Evolutionary conservation across 1,284 basidiomycete species (phyloP).

Genomic region (Grifola frondosa): DNA sequence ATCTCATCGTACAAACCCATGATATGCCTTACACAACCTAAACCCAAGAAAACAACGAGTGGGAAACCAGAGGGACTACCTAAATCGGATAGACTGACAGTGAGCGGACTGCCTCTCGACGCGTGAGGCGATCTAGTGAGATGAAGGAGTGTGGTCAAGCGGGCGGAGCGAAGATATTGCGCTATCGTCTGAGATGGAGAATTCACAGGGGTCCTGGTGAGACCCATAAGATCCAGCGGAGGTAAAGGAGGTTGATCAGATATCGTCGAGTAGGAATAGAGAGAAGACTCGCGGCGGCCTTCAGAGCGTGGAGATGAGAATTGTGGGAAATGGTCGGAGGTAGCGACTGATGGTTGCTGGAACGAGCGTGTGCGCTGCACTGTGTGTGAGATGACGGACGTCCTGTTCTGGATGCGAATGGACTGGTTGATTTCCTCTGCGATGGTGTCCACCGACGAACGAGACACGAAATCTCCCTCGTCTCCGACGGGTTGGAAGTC

Average conservation of each 20-base stretch:
- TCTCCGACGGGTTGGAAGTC: conserved; percentile 54
- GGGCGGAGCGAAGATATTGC: conserved; percentile 80
- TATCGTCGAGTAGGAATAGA: conserved; percentile 43
- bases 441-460: conserved; percentile 81
- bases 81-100: conserved; percentile 92
- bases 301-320: conserved; percentile 55
- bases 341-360: conserved; percentile 47
- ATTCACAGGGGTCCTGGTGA: conserved; percentile 27
- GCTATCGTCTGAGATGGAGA: conserved; percentile 72
- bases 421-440: conserved; percentile 76
- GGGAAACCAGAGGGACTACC: conserved; percentile 82
- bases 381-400: conserved; percentile 36
- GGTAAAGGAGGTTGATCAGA: conserved; percentile 40
- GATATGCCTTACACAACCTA: conserved; percentile 93
- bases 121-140: conserved; percentile 80
- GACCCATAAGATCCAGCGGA: conserved; percentile 25
- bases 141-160: conserved; percentile 80
- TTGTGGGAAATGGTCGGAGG: too few species aligned
- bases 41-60: conserved; percentile 87
- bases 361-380: conserved; percentile 48
- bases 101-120: conserved; percentile 67
- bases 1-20: conserved; percentile 96
- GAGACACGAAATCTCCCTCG: conserved; percentile 61
- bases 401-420: conserved; percentile 55
- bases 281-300: conserved; percentile 34